Evolutionary conservation across 192 early-diverging fungal species (phyloP), one percentile per base, ranked within the genome.

Genomic region (Entomortierella chlamydospora): DNA sequence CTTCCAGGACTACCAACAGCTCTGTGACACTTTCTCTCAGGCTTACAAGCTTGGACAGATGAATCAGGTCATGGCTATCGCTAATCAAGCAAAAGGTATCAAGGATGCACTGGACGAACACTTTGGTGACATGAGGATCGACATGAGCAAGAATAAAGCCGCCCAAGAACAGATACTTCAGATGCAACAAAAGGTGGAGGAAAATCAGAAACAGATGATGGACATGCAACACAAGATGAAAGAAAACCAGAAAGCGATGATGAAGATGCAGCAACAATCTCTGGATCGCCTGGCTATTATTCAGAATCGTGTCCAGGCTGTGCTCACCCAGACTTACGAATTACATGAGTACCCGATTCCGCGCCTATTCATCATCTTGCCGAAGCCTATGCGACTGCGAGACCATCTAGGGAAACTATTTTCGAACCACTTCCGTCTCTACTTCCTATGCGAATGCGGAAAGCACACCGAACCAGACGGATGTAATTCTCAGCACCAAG

Each of bases 361-460:
- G 4, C 47, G 47, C 4, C 52, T 65, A 23, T 65, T 65, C 29
- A 55, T 65, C 37, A 37, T 65, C 43, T 37, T 65, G n/a, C 63
- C 33, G 23, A 41, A 55, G 26, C 4, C 4, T 33, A 26, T 12
- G n/a, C n/a, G n/a, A n/a, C n/a, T n/a, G n/a, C n/a, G 22, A 39
- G 33, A 49, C 17, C 52, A 55, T 20, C 42, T 12, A 18, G 22
- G 2, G 7, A 53, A 65, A 9, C 50, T 34, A 6, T 55, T 55
- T 6, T 2, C 20, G 6, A 42, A 37, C 13, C 34, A 62, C 45
- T 62, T 50, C 20, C 61, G 61, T 1, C 22, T 62, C 4, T 62
- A 31, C 47, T 62, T 62, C 20, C 13, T 65, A 23, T 55, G 63
- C 37, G 52, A 65, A 51, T 65, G 63, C 23, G 63, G 63, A 0